These are phyloP conservation scores for Durotheca rogersii DNA, from an alignment of 495 filamentous ascomycete species.

Conservation along the genomic window DNA sequence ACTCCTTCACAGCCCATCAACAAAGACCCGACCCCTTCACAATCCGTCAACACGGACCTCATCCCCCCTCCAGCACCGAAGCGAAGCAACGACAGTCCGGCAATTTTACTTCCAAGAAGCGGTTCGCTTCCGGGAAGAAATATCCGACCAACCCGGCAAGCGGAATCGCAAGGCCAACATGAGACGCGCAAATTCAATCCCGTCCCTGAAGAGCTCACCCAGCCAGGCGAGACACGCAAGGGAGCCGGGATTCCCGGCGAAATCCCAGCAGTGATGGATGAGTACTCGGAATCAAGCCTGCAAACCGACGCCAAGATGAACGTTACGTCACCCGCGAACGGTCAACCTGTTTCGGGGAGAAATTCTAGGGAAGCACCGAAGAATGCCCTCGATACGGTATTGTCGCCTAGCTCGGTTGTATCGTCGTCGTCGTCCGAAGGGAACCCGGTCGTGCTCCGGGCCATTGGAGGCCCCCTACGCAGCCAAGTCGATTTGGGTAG, in stretches of 20 bases:
- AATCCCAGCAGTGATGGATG: neutral
- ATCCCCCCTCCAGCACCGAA: slow-evolving; percentile 18
- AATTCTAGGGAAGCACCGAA: slow-evolving; percentile 2
- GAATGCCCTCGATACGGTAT: slow-evolving; percentile 10
- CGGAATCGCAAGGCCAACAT: slow-evolving; percentile 15
- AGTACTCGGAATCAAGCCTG: neutral
- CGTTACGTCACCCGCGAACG: neutral
- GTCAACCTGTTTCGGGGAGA: slow-evolving; percentile 2
- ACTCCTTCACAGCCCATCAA: slow-evolving; percentile 14
- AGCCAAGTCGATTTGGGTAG: slow-evolving; percentile 18
- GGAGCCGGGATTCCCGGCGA: neutral
- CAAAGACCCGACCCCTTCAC: slow-evolving; percentile 17
- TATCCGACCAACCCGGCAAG: slow-evolving; percentile 23
- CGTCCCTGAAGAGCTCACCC: slow-evolving; percentile 16
- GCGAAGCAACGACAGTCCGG: slow-evolving; percentile 8
- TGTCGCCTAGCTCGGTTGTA: slow-evolving; percentile 8
- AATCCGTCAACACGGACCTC: slow-evolving; percentile 12
- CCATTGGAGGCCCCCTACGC: slow-evolving; percentile 16
- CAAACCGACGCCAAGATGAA: neutral
- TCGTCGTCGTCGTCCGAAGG: slow-evolving; percentile 20
- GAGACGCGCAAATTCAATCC: slow-evolving; percentile 30
- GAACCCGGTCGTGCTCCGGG: slow-evolving; percentile 22
- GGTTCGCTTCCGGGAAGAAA: slow-evolving; percentile 31
- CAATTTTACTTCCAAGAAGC: slow-evolving; percentile 31
- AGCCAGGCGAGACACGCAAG: slow-evolving; percentile 11